Evolutionary conservation across 768 basidiomycete genomes (phyloP).

Genomic region (Collybiopsis confluens): DNA sequence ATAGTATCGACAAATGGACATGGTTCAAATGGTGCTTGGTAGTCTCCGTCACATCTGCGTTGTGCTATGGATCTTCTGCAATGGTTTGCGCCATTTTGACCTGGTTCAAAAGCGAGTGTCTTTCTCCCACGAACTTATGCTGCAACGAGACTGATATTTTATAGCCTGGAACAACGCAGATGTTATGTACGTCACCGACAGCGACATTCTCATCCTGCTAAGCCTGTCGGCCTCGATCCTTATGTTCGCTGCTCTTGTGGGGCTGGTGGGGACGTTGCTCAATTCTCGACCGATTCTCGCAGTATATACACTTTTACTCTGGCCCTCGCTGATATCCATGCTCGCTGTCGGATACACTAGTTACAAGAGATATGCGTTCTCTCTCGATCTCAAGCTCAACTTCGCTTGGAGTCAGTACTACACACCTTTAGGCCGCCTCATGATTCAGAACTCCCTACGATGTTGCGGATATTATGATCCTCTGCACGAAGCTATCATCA

Average conservation of each 20-base stretch:
- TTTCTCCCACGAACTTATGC: slow-evolving; percentile 3
- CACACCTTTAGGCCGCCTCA: slow-evolving; percentile 45
- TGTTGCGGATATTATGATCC: slow-evolving; percentile 69
- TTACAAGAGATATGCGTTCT: slow-evolving; percentile 59
- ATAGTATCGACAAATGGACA: slow-evolving; percentile 49
- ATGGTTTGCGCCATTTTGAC: slow-evolving; percentile 51
- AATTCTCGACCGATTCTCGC: slow-evolving; percentile 68
- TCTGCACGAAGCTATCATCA: slow-evolving; percentile 55
- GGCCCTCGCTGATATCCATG: slow-evolving; percentile 55
- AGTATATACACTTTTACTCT: slow-evolving; percentile 62
- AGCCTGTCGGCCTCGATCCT: slow-evolving; percentile 55
- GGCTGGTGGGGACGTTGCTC: slow-evolving; percentile 55
- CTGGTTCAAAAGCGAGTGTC: slow-evolving; percentile 52
- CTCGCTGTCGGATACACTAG: slow-evolving; percentile 60
- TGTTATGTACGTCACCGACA: slow-evolving; percentile 58
- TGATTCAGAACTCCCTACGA: slow-evolving; percentile 56
- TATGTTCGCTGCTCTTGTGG: slow-evolving; percentile 55
- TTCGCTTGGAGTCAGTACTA: slow-evolving; percentile 65
- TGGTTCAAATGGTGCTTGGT: slow-evolving; percentile 59
- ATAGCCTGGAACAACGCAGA: slow-evolving; percentile 61
- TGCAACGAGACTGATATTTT: slow-evolving; percentile 3
- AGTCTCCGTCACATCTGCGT: slow-evolving; percentile 49
- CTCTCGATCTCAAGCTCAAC: slow-evolving; percentile 64
- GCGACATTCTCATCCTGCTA: slow-evolving; percentile 49
- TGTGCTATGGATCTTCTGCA: slow-evolving; percentile 48